phyloP scores from a whole-genome alignment of 2,329 filamentous ascomycete species.

The Delphinella strobiligena region DNA sequence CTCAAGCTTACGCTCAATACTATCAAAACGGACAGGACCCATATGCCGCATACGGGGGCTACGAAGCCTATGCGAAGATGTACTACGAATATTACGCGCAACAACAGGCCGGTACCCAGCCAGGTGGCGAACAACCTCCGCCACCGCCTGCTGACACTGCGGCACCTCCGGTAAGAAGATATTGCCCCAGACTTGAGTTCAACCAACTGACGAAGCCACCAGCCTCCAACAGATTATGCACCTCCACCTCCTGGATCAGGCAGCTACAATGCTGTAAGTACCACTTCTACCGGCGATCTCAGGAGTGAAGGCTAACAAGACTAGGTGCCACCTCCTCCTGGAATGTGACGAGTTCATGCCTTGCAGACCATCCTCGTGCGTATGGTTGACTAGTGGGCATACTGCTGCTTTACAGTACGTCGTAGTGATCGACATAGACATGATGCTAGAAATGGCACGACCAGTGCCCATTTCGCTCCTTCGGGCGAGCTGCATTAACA shows the following conservation, averaged over 20 bases:
- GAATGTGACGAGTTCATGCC: constrained; percentile 22
- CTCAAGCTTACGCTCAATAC: constrained; percentile 71
- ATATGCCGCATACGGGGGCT: constrained; percentile 81
- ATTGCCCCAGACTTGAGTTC: too few relatives aligned
- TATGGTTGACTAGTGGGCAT: neutral
- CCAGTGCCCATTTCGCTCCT: neutral
- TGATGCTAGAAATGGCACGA: too few relatives aligned
- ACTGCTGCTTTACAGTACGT: neutral
- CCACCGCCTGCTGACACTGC: constrained; percentile 9
- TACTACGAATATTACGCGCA: constrained; percentile 12
- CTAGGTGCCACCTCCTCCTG: constrained; percentile 40
- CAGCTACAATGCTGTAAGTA: constrained; percentile 52
- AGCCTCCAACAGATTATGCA: constrained; percentile 23
- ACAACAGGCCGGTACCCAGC: constrained; percentile 7
- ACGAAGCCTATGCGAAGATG: constrained; percentile 12
- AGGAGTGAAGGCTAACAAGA: neutral
- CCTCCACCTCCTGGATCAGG: constrained; percentile 43
- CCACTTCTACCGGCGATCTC: neutral
- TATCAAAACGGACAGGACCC: constrained; percentile 53
- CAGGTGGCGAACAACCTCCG: constrained; percentile 30
- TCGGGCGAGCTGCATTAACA: neutral
- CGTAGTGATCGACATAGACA: neutral
- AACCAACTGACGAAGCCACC: constrained; percentile 18
- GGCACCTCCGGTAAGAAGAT: constrained; percentile 27
- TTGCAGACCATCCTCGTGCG: neutral